A percentile compares a stretch with the other conserved stretches of the same genome.
Conservation (phyloP, 2,329 filamentous ascomycete species). For the Trichoderma sp. region DNA sequence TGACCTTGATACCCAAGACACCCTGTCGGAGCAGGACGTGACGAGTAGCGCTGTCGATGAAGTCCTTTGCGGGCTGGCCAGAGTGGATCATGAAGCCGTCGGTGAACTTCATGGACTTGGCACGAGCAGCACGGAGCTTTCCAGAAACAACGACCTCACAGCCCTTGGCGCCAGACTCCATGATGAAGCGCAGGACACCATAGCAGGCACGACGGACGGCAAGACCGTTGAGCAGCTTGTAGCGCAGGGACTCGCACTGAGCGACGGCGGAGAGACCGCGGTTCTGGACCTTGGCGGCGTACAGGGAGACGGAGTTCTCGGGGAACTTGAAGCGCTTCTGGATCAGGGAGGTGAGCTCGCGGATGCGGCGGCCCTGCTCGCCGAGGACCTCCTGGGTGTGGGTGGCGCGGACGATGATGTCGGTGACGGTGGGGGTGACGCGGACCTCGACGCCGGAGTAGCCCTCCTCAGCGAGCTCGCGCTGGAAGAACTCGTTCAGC, state of each 20-base stretch:
- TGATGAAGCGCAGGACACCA: constrained; percentile 99
- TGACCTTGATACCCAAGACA: constrained; percentile 99
- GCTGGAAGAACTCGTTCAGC: constrained; percentile 99
- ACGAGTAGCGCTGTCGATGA: constrained; percentile 97
- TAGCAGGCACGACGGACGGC: constrained; percentile 99
- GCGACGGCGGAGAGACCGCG: constrained; percentile 99
- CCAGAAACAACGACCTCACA: constrained; percentile 99
- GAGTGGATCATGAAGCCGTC: constrained; percentile 99
- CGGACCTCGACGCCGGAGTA: constrained; percentile 99
- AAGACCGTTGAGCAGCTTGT: constrained; percentile 99
- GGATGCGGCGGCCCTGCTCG: constrained; percentile 99
- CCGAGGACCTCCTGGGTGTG: constrained; percentile 99
- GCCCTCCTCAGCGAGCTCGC: constrained; percentile 98
- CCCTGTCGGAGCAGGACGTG: constrained; percentile 99
- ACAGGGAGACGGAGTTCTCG: constrained; percentile 99
- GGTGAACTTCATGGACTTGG: constrained; percentile 99
- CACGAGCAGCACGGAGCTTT: constrained; percentile 97
- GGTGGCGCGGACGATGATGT: constrained; percentile 99
- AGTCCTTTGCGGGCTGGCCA: constrained; percentile 98
- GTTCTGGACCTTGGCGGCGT: constrained; percentile 99
- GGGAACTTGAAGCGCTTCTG: constrained; percentile 99
- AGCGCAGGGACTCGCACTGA: constrained; percentile 99
- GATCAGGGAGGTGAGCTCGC: constrained; percentile 99
- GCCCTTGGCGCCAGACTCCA: constrained; percentile 99
- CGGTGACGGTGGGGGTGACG: constrained; percentile 98